Evolutionary conservation across 1,139 yeast species (phyloP).

Genomic region (Arxiozyma slooffiae): DNA sequence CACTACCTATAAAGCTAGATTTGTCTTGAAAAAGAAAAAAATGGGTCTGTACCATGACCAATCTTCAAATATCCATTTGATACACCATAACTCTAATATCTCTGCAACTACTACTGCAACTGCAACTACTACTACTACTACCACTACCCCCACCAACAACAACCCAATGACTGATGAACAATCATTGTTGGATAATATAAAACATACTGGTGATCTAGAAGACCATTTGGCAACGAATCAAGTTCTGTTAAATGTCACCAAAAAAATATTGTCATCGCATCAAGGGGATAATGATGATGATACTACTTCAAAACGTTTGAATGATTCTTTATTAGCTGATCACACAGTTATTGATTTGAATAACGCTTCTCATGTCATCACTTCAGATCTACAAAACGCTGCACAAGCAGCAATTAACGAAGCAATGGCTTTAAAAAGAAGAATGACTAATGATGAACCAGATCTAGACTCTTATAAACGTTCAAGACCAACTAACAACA

Average conservation of each 20-base stretch:
- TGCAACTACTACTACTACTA: neutral
- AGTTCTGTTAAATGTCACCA: neutral
- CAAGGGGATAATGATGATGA: neutral
- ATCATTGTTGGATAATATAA: neutral
- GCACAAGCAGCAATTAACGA: conserved; percentile 28
- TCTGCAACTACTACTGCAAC: neutral
- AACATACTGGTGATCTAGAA: neutral
- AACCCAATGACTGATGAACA: neutral
- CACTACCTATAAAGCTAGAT: conserved; percentile 30
- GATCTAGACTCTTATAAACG: neutral
- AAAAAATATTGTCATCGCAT: neutral
- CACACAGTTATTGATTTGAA: neutral
- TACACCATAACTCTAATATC: neutral
- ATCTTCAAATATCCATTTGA: conserved; percentile 4
- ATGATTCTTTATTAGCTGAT: conserved; percentile 1
- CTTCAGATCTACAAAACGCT: conserved; percentile 23
- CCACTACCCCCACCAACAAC: neutral
- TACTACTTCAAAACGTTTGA: conserved; percentile 2
- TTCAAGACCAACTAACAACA: neutral
- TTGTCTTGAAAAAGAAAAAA: conserved; percentile 28
- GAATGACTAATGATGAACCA: conserved; percentile 4
- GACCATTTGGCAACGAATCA: neutral
- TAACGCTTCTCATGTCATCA: neutral
- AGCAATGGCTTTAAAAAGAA: conserved; percentile 13
- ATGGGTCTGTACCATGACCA: conserved; percentile 16